Base-by-base conservation (phyloP, 768 basidiomycete genomes). In the Auricularia sp. region DNA sequence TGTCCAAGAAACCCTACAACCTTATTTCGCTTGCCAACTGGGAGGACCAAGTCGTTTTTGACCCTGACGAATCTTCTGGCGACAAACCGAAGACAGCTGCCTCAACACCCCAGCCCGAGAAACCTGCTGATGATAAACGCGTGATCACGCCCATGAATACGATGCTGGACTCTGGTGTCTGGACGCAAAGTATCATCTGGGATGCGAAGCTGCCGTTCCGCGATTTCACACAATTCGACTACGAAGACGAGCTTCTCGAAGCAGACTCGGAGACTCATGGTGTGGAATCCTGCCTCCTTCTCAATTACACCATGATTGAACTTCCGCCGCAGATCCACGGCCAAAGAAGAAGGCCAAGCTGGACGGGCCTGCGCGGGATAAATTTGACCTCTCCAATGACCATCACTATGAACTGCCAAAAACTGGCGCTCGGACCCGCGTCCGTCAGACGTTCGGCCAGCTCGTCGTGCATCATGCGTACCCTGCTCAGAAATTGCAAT, bases 321-420 rank as follows among this genome's bases (percentile, higher is more conserved):
- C 51, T 43, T 64, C 3, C 29, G 2, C 12, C 39, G 39, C 2
- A 42, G 39, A 42, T 42, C 39, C 39, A 35, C 68, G 43, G 42
- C 64, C 72, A 56, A 60, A 76, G 80, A 76, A 58, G 87, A 88
- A 59, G 34, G 23, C 56, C 11, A 59, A 65, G 82, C 80, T 3
- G 80, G 80, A 60, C 77, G 87, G 59, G 86, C 85, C 14, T 81
- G 87, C 82, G 61, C 83, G 84, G 53, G 96, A 99, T 76, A 94
- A 93, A 69, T 98, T 91, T 79, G 98, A 99, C 72, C 78, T 98
- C 29, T 96, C 94, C 3, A 98, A 98, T 69, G 97, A 99, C 71
- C 90, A 93, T 67, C 83, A 88, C 71, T 99, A 99, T 74, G 95
- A 98, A 74, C 90, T 95, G 14, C 81, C 90, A 16, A 91, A 93